These are phyloP conservation scores for Chlamydomonas schloesseri DNA, from an alignment of 139 green algal genomes.

Conservation along the genomic window DNA sequence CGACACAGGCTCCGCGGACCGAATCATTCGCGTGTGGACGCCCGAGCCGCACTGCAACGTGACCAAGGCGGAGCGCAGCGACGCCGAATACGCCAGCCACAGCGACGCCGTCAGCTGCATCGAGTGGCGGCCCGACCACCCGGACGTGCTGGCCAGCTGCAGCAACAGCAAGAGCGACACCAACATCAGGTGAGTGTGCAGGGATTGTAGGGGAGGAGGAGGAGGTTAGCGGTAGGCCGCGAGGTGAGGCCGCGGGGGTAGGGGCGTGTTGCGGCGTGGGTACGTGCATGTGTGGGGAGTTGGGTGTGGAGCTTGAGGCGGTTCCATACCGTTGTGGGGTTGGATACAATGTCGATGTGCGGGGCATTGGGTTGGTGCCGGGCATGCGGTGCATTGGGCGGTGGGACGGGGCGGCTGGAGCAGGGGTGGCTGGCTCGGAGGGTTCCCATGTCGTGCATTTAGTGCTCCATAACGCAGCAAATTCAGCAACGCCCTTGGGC, in stretches of 20 bases:
- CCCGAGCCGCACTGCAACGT: slow-evolving; percentile 25
- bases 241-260: background rate
- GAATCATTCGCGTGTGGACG: slow-evolving; percentile 37
- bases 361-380: no score
- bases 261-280: background rate
- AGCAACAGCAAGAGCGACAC: slow-evolving; percentile 26
- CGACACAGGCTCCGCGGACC: slow-evolving; percentile 10
- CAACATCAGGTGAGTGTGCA: slow-evolving; percentile 42
- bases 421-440: no score
- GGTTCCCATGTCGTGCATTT: no score
- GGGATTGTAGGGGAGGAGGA: no score
- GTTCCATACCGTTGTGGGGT: no score
- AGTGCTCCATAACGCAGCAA: no score
- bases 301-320: no score
- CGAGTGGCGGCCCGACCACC: slow-evolving; percentile 32
- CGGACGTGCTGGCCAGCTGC: slow-evolving; percentile 20
- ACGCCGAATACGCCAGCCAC: slow-evolving; percentile 19
- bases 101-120: slow-evolving; percentile 25
- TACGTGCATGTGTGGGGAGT: no score
- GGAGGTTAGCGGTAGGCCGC: background rate
- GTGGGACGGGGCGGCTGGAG: no score
- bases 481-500: no score
- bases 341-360: no score
- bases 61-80: background rate
- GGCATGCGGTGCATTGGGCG: no score